Conservation (phyloP, 768 basidiomycete species). For the Amanita exitialis region DNA sequence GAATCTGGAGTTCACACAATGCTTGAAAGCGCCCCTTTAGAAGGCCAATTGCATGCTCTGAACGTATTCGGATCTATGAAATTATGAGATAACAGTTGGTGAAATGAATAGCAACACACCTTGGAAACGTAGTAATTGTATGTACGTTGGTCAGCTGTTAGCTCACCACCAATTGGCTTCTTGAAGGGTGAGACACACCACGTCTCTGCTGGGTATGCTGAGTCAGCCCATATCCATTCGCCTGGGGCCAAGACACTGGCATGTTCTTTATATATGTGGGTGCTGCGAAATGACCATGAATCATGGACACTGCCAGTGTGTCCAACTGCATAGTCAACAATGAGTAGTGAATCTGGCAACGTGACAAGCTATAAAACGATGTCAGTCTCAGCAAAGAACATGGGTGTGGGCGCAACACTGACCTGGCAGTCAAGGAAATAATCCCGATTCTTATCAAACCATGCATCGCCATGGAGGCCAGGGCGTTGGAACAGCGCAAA, state of each 20-base stretch:
- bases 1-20: too few species aligned
- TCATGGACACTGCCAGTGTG: constrained; percentile 23
- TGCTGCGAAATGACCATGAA: constrained; percentile 20
- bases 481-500: too few species aligned
- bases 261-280: constrained; percentile 7
- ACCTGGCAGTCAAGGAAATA: constrained; percentile 27
- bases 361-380: not conserved
- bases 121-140: too few species aligned
- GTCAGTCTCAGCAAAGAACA: not conserved
- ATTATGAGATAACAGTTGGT: too few species aligned
- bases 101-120: too few species aligned
- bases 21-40: too few species aligned
- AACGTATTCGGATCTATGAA: too few species aligned
- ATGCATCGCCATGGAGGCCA: constrained; percentile 28
- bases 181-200: constrained; percentile 18
- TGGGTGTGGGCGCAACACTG: constrained; percentile 11
- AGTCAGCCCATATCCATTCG: constrained; percentile 21
- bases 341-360: constrained; percentile 10
- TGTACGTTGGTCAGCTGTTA: too few species aligned
- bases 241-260: constrained; percentile 7
- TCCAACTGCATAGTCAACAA: constrained; percentile 21
- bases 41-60: too few species aligned
- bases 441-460: constrained; percentile 26
- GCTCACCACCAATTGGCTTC: too few species aligned
- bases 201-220: constrained; percentile 17